These are phyloP conservation scores for Trichoderma harzianum DNA, from an alignment of 2,329 filamentous ascomycete genomes.

Conservation along the genomic window DNA sequence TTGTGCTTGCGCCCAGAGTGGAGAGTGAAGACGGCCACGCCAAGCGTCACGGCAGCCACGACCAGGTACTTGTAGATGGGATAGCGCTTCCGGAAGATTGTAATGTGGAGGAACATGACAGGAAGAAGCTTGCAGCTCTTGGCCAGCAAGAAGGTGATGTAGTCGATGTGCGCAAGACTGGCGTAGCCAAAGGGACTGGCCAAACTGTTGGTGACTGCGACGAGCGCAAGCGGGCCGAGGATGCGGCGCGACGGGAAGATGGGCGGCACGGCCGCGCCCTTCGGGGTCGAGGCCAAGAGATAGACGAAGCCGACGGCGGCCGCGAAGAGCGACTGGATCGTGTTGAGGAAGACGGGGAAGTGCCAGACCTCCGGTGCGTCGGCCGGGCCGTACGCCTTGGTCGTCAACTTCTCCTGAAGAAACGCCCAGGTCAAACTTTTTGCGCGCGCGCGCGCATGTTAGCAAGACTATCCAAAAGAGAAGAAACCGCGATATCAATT, in stretches of 20 bases:
- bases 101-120: conserved; percentile 95
- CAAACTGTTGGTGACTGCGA: conserved; percentile 82
- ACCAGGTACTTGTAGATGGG: conserved; percentile 96
- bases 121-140: conserved; percentile 99
- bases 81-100: conserved; percentile 83
- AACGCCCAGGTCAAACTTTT: conserved; percentile 85
- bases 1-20: conserved; percentile 64
- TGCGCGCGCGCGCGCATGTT: neutral
- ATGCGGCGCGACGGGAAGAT: conserved; percentile 78
- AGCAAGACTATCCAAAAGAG: neutral
- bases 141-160: conserved; percentile 94
- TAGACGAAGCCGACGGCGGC: conserved; percentile 79
- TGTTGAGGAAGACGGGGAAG: conserved; percentile 93
- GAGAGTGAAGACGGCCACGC: conserved; percentile 92
- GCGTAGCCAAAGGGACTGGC: conserved; percentile 96
- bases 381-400: conserved; percentile 72
- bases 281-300: conserved; percentile 62
- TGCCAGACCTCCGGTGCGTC: conserved; percentile 74
- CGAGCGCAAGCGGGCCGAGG: conserved; percentile 73
- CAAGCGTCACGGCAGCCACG: conserved; percentile 82
- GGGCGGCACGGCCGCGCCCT: conserved; percentile 45
- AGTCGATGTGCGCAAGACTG: conserved; percentile 88
- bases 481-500: neutral
- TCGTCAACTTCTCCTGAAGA: conserved; percentile 96
- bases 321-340: conserved; percentile 87